Base-by-base conservation (phyloP, 2,329 filamentous ascomycete genomes). In the Macrophomina phaseolina region DNA sequence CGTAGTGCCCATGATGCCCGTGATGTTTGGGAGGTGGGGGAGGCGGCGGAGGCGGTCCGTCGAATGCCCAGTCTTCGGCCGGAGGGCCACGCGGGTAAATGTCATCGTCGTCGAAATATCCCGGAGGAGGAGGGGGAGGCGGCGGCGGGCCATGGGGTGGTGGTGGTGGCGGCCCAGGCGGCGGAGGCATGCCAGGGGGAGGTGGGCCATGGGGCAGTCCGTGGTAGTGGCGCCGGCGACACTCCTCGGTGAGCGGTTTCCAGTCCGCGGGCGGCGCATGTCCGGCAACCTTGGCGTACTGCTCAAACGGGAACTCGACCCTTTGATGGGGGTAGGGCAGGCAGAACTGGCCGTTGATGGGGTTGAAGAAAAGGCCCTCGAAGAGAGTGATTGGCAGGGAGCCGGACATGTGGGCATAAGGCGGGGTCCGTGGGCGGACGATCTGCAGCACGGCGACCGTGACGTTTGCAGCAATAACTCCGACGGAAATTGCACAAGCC, bases 401-500 rank as follows among this genome's bases (percentile, higher is more conserved):
- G 14, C 73, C 73, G 0, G 76, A 77, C 32, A 79, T 73, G 67
- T 80, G 78, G 12, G 75, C 72, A 48, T 77, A 80, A 0, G 78
- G 78, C n/a, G 76, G 70, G 16, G 68, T 55, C 14, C 48, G 65
- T 4, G 78, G 78, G 9, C 78, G 73, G 36, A 79, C 68, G 45
- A 76, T 70, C 18, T 78, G 55, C 14, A 80, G 49, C 11, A 69
- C 66, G 3, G 73, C 68, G 23, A 71, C 67, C 2, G 73, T 68
- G 18, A 71, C 67, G 2, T 70, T 65, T 8, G 69, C 64, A 30
- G 72, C 70, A 51, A 74, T 68, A n/a, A 72, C 55, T 1, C 49
- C 65, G 28, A 60, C 56, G 40, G 56, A 60, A 30, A 60, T 45
- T 11, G 23, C 6, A 28, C 66, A 60, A 16, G 53, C 48, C 28